Evolutionary conservation across 495 filamentous ascomycete species (phyloP).

Genomic region (Pyrenula massariospora): DNA sequence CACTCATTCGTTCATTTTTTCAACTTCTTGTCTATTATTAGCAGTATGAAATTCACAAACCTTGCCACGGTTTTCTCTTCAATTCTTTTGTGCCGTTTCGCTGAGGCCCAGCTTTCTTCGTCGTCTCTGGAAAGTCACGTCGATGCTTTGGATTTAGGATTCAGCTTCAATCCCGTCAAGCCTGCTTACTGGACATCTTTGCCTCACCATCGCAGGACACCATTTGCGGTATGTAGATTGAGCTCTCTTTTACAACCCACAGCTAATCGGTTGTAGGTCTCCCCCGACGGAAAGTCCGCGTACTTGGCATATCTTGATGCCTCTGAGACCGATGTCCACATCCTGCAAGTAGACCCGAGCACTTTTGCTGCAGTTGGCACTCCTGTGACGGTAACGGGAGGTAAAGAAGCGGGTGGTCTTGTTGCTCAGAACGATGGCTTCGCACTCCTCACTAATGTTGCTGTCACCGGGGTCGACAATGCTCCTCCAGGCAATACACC

Average conservation of each 20-base stretch:
- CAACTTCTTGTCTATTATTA: neutral
- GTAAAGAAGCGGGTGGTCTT: slow-evolving; percentile 41
- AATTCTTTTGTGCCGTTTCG: neutral
- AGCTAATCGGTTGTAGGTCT: slow-evolving; percentile 14
- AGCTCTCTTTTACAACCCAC: neutral
- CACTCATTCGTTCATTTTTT: too few relatives aligned
- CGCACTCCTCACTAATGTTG: slow-evolving; percentile 38
- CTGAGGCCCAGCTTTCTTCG: neutral
- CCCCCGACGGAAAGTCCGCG: slow-evolving; percentile 37
- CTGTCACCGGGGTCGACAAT: slow-evolving; percentile 30
- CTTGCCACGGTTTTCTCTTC: neutral
- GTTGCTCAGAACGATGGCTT: slow-evolving; percentile 46
- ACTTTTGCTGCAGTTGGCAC: slow-evolving; percentile 35
- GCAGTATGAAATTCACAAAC: neutral
- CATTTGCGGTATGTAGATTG: slow-evolving; percentile 26
- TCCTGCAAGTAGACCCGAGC: slow-evolving; percentile 31
- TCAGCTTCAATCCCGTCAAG: slow-evolving; percentile 35
- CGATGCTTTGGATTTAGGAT: slow-evolving; percentile 27
- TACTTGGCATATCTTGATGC: slow-evolving; percentile 39
- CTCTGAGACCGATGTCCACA: slow-evolving; percentile 33
- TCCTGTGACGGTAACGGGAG: slow-evolving; percentile 27
- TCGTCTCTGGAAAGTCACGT: slow-evolving; percentile 22
- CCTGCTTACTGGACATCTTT: slow-evolving; percentile 40
- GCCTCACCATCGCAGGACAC: slow-evolving; percentile 40
- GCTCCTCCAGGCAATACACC: slow-evolving; percentile 31